Base-by-base conservation (phyloP, 1,139 yeast genomes). In the Taiozyma sp. region DNA sequence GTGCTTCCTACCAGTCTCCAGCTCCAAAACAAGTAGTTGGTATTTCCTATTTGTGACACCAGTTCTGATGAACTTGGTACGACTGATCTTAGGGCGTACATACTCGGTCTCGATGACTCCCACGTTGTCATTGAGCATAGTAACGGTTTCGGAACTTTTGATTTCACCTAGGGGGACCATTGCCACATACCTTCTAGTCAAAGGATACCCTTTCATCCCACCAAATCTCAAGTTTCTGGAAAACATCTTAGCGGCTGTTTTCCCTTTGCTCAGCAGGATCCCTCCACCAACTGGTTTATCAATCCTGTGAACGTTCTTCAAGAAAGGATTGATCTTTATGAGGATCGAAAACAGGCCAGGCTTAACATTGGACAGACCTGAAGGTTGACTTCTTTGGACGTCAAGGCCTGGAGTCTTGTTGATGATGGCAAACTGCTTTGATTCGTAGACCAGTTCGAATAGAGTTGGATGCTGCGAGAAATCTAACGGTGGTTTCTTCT, bases 1-100 rank as follows among this genome's bases (percentile, higher is more conserved):
- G 51, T 75, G 80, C 51, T 75, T 76, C 44, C 72, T 64, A 1
- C 81, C 81, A 0, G 80, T 74, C 1, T 63, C 53, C 10, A 76
- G 63, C 49, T 74, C 71, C 32, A 76, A 54, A 2, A 65, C 49
- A 8, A 62, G 61, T 50, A 72, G 44, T 8, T 43, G 45, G 10
- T 47, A 32, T 4, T 45, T 51, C 4, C 41, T 24, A 8, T 6
- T 29, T 8, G 43, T 19, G 24, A 38, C 41, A 13, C 41, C 41
- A 10, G 41, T 38, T 16, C 5, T 19, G 7, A 38, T 38, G 13
- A 38, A 38, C 14, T 24, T 19, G 7, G 41, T 38, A 19, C 41
- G 23, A 38, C 24, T 9, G 41, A 38, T 22, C 10, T 38, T 38
- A 10, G 24, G 10, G 2, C 9, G 4, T n/a, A 7, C 34, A 36